phyloP scores from a whole-genome alignment of 306 rosid species.

The Medicago arabica region DNA sequence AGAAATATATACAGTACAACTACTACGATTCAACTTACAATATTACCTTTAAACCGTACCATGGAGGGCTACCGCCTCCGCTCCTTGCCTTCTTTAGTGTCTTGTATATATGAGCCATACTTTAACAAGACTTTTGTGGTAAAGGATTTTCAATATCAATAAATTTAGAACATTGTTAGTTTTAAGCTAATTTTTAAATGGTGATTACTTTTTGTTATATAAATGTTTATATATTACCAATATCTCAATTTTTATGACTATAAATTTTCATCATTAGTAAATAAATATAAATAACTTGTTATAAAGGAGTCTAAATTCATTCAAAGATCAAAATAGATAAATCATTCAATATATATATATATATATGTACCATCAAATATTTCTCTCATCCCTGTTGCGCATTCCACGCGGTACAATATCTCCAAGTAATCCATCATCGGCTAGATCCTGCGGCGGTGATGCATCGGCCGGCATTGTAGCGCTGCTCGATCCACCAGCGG shows the following conservation, averaged over 20 bases:
- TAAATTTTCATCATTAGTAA: neutral
- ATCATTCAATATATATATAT: neutral
- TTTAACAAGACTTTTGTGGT: neutral
- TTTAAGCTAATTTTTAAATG: neutral
- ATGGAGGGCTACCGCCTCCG: too few relatives aligned
- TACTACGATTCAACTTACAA: too few relatives aligned
- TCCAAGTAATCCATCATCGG: constrained; percentile 84
- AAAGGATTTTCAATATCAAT: neutral
- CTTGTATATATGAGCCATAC: too few relatives aligned
- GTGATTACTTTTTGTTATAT: too few relatives aligned
- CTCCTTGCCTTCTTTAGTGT: too few relatives aligned
- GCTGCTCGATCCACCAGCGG: constrained; percentile 41
- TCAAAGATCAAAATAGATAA: neutral
- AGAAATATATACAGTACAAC: too few relatives aligned
- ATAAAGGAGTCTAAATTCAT: neutral
- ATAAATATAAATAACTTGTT: neutral
- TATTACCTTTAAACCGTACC: too few relatives aligned
- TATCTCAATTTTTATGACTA: neutral
- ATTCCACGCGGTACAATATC: constrained; percentile 86
- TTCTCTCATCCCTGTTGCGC: constrained; percentile 59
- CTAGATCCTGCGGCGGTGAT: constrained; percentile 37
- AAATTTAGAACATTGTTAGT: neutral
- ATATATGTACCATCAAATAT: constrained; percentile 33
- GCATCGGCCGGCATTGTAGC: constrained; percentile 19
- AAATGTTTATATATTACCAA: neutral